phyloP scores from a whole-genome alignment of 768 basidiomycete species.

The Lactarius sp. region DNA sequence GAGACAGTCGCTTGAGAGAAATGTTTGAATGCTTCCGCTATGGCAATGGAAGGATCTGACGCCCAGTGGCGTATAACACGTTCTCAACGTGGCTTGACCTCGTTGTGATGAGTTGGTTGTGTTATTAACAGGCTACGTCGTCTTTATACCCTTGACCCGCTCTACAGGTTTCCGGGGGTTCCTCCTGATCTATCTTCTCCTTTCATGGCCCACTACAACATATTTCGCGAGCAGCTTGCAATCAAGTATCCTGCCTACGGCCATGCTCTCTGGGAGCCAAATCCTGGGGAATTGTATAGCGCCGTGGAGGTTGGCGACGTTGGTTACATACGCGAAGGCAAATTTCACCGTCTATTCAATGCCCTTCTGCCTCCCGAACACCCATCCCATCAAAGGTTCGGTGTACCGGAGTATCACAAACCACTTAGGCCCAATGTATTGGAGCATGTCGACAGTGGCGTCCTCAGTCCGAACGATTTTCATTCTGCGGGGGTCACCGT shows the following conservation, averaged over 20 bases:
- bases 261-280: conserved; percentile 23
- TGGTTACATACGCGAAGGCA: conserved; percentile 21
- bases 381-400: neutral
- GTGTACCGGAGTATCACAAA: conserved; percentile 1
- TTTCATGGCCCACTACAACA: conserved; percentile 10
- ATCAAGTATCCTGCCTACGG: neutral
- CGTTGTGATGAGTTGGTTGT: too few species aligned
- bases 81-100: too few species aligned
- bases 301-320: conserved; percentile 25
- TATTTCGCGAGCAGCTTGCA: conserved; percentile 15
- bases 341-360: conserved; percentile 26
- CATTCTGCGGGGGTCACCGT: neutral
- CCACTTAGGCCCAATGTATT: neutral
- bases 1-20: too few species aligned
- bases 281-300: conserved; percentile 3
- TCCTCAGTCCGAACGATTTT: neutral
- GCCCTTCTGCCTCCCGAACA: conserved; percentile 4
- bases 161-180: too few species aligned
- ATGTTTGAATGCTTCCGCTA: too few species aligned
- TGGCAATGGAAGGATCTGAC: too few species aligned
- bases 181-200: too few species aligned
- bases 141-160: too few species aligned
- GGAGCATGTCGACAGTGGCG: neutral
- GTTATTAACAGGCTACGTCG: too few species aligned
- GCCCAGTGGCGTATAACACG: too few species aligned